Evolutionary conservation across 2,329 filamentous ascomycete genomes (phyloP), one percentile per base, ranked within the genome.

Genomic region (Penicillium sp.): DNA sequence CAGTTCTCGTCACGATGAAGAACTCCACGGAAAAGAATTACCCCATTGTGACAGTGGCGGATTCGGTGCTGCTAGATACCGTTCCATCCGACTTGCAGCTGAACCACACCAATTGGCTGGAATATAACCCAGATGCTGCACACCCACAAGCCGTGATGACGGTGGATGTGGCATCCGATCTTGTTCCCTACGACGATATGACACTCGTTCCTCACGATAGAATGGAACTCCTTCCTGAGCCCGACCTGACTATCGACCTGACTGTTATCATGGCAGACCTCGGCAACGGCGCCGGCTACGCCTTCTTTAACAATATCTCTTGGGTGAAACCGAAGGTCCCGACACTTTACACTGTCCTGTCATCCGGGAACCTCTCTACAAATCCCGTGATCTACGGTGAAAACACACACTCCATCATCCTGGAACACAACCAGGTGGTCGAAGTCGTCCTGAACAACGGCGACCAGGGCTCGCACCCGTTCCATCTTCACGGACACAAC

Each of bases 181-280:
- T 89, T 36, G 70, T 83, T 14, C 77, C 82, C 0, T 85, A 84
- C 49, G 87, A 95, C 59, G 89, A 95, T 62, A 81, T 86, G 52
- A 75, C 69, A 0, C 77, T 95, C 0, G 75, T 84, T 1, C 86
- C 89, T 0, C 74, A 79, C 44, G 87, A 94, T 59, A 77, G 79
- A 39, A 72, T 81, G 67, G 70, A 75, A 8, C 71, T 85, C 2
- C 76, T 84, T 4, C 74, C 77, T 2, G 72, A 81, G 4, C 82
- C 87, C 0, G 81, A 86, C 9, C 8, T 54, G 4, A 51, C 47
- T 3, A 55, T 65, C 76, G 81, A 52, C 2, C 74, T 93, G 29
- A 77, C 77, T 35, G 74, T 93, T 2, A 32, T 41, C 79, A 89
- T 89, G 85, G 76, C 82, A 57, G 84, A 86, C 52, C 75, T 89